phyloP scores from a whole-genome alignment of 306 rosid species.

The Glycine tomentella region DNA sequence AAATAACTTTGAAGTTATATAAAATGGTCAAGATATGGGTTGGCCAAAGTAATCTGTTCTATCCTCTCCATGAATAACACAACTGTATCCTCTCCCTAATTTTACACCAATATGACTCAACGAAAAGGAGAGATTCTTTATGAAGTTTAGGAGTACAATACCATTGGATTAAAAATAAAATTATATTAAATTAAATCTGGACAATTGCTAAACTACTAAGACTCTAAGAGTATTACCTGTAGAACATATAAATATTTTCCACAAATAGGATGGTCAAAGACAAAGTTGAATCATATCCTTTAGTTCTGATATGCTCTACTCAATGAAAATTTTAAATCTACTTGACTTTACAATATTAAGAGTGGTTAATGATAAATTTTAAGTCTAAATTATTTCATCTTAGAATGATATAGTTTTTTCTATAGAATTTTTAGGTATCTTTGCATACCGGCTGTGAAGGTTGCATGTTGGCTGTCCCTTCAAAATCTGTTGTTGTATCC shows the following conservation, averaged over 20 bases:
- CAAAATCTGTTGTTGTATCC: conserved; percentile 91
- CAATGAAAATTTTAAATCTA: conserved; percentile 3
- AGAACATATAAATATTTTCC: conserved; percentile 29
- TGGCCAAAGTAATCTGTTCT: conserved; percentile 12
- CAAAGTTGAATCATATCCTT: conserved; percentile 20
- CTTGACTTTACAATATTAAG: conserved; percentile 10
- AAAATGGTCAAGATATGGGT: conserved; percentile 23
- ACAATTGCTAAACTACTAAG: conserved; percentile 30
- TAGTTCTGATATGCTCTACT: conserved; percentile 33
- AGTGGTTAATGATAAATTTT: conserved; percentile 31
- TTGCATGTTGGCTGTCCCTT: conserved; percentile 91
- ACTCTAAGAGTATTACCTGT: conserved; percentile 3
- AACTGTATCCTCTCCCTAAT: neutral
- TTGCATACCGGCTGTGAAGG: conserved; percentile 75
- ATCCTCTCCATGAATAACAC: conserved; percentile 1
- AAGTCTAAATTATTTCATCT: conserved; percentile 19
- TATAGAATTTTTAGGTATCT: conserved; percentile 30
- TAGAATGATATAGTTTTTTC: conserved; percentile 37
- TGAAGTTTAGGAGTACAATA: too few species aligned
- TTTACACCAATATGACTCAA: too few species aligned
- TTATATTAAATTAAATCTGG: neutral
- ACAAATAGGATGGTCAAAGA: conserved; percentile 25
- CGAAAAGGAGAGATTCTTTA: too few species aligned
- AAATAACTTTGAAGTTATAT: neutral
- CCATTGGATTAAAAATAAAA: too few species aligned